A percentile compares a stretch with the other conserved stretches of the same genome.
Evolutionary conservation across 441 rosid genomes (phyloP).

Genomic region (Manihot esculenta): DNA sequence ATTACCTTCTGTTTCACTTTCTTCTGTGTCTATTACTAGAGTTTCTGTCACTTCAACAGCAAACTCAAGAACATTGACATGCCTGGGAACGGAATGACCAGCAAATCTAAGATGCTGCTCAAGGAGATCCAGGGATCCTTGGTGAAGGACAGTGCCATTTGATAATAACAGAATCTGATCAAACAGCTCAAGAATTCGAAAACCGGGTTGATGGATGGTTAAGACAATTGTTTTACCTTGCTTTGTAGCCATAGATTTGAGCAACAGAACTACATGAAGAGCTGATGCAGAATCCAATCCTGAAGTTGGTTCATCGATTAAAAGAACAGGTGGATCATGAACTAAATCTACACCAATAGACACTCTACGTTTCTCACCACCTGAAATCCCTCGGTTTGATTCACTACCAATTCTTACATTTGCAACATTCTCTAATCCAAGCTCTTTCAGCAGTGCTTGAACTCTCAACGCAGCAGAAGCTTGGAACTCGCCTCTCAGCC

Average conservation of each 20-base stretch:
- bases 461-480: slow-evolving; percentile 34
- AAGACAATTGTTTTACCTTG: slow-evolving; percentile 57
- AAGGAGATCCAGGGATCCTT: slow-evolving; percentile 55
- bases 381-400: slow-evolving; percentile 49
- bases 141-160: slow-evolving; percentile 67
- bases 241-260: slow-evolving; percentile 54
- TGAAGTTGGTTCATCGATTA: slow-evolving; percentile 82
- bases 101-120: slow-evolving; percentile 41
- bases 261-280: slow-evolving; percentile 53
- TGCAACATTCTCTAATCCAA: slow-evolving; percentile 52
- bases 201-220: slow-evolving; percentile 82
- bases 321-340: slow-evolving; percentile 66
- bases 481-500: slow-evolving; percentile 37
- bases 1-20: slow-evolving; percentile 19
- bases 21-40: slow-evolving; percentile 31
- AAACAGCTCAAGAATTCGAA: slow-evolving; percentile 59
- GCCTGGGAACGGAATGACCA: slow-evolving; percentile 64
- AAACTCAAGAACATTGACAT: slow-evolving; percentile 66
- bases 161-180: slow-evolving; percentile 57
- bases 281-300: slow-evolving; percentile 77
- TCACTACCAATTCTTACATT: slow-evolving; percentile 46
- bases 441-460: slow-evolving; percentile 48
- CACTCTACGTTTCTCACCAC: slow-evolving; percentile 71
- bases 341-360: slow-evolving; percentile 74
- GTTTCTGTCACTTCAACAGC: slow-evolving; percentile 62